Percentiles rank a stretch among this genome's conserved stretches.
Evolutionary conservation across 2,329 filamentous ascomycete genomes (phyloP).

Genomic region (Rhinocladiella mackenziei): DNA sequence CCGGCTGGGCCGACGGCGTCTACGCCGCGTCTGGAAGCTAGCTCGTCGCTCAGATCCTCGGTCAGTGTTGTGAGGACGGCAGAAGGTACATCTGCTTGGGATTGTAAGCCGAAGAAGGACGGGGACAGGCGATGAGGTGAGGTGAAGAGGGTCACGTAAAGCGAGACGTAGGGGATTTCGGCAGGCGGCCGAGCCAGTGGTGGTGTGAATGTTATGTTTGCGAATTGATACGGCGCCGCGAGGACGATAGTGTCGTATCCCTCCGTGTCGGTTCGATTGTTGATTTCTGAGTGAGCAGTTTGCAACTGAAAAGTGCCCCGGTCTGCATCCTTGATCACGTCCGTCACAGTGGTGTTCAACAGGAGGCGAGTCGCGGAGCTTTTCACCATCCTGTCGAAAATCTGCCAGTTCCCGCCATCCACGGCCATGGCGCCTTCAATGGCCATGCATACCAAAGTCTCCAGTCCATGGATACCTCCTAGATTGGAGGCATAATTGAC

Average conservation of each 20-base stretch:
- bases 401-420: constrained; percentile 85
- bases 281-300: constrained; percentile 33
- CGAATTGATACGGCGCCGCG: constrained; percentile 78
- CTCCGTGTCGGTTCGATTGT: constrained; percentile 9
- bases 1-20: constrained; percentile 65
- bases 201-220: constrained; percentile 56
- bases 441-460: constrained; percentile 88
- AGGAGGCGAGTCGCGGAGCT: constrained; percentile 58
- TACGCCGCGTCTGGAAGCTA: constrained; percentile 38
- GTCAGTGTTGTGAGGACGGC: constrained; percentile 79
- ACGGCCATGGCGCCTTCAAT: constrained; percentile 78
- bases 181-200: constrained; percentile 57
- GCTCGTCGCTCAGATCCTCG: constrained; percentile 47
- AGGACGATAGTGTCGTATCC: constrained; percentile 76
- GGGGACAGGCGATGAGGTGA: constrained; percentile 70
- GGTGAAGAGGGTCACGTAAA: constrained; percentile 87
- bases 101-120: constrained; percentile 63
- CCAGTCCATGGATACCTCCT: constrained; percentile 77
- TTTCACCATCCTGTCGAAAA: constrained; percentile 78
- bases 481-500: constrained; percentile 95
- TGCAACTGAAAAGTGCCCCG: constrained; percentile 36
- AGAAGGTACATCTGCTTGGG: constrained; percentile 59
- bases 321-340: constrained; percentile 50
- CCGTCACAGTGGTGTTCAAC: constrained; percentile 64
- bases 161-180: constrained; percentile 74